Conservation (phyloP, 169 alveolate genomes). For the Plasmodium gonderi region DNA sequence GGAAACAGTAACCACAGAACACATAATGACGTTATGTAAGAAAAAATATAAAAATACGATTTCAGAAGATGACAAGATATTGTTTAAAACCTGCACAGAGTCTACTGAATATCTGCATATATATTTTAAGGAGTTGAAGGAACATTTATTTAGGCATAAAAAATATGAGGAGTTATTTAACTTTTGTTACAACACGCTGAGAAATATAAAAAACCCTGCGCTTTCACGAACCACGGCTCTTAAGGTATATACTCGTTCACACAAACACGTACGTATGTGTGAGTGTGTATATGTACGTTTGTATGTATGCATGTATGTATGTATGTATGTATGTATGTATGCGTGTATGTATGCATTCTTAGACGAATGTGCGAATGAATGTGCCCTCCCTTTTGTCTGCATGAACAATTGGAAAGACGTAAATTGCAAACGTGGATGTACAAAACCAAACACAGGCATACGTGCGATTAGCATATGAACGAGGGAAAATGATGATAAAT, state of each 20-base stretch:
- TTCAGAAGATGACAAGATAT: conserved; percentile 5
- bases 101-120: conserved; percentile 35
- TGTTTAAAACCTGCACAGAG: conserved; percentile 29
- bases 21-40: conserved; percentile 29
- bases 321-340: no score
- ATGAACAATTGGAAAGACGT: no score
- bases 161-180: conserved; percentile 41
- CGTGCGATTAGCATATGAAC: not conserved
- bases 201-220: conserved; percentile 12
- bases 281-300: not conserved
- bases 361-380: no score
- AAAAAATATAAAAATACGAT: conserved; percentile 19
- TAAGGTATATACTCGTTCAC: not conserved
- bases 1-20: not conserved
- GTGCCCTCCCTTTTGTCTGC: no score
- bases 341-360: no score
- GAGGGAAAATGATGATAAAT: not conserved
- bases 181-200: conserved; percentile 16
- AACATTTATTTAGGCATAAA: conserved; percentile 1
- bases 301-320: not conserved
- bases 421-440: no score
- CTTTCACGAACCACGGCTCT: conserved; percentile 32
- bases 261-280: not conserved
- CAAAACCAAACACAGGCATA: no score
- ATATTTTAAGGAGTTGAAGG: conserved; percentile 40